Conservation (phyloP, 164 flowering plant species). For the Vitis riparia region DNA sequence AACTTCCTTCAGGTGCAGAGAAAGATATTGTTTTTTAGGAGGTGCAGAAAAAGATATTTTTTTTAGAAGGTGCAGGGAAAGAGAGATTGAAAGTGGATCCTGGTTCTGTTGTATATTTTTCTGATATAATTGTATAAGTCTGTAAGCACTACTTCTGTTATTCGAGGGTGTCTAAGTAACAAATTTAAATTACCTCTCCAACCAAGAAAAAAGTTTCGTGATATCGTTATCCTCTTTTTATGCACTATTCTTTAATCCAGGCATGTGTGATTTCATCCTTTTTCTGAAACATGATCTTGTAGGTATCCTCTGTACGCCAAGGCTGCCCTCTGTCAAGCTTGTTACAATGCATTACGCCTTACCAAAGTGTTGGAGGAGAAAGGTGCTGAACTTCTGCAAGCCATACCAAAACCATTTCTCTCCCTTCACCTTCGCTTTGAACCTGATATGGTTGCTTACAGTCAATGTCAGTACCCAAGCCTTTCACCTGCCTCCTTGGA, state of each 20-base stretch:
- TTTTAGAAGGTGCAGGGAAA: too few relatives aligned
- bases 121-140: too few relatives aligned
- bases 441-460: constrained; percentile 99
- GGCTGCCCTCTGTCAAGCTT: constrained; percentile 89
- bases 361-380: constrained; percentile 63
- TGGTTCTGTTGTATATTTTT: too few relatives aligned
- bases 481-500: constrained; percentile 62
- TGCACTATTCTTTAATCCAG: neutral
- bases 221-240: neutral
- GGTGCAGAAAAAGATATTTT: too few relatives aligned
- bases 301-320: constrained; percentile 85
- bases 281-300: neutral
- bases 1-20: neutral
- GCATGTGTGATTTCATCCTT: too few relatives aligned
- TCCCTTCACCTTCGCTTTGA: constrained; percentile 96
- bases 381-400: constrained; percentile 65
- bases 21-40: too few relatives aligned
- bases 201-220: too few relatives aligned
- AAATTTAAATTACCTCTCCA: too few relatives aligned
- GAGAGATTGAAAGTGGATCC: too few relatives aligned
- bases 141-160: too few relatives aligned
- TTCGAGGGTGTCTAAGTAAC: too few relatives aligned
- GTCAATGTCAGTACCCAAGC: constrained; percentile 73
- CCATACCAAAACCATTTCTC: constrained; percentile 91
- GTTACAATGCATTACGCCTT: constrained; percentile 79